A percentile compares a stretch with the other conserved stretches of the same genome.
phyloP scores from a whole-genome alignment of 805 yeast genomes.

The Ogataea sp. region DNA sequence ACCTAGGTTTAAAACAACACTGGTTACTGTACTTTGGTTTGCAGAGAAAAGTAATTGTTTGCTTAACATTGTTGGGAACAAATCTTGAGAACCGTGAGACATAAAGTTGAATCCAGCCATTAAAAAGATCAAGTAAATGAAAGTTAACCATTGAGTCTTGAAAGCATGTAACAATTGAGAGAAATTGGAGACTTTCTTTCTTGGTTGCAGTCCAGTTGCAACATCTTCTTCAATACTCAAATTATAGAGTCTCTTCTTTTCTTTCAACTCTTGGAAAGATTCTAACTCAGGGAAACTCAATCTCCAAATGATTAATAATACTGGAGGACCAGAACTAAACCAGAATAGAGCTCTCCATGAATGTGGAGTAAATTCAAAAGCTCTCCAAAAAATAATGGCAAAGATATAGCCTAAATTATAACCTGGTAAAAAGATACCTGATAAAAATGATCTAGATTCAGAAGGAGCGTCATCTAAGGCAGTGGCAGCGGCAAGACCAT shows the following conservation, averaged over 20 bases:
- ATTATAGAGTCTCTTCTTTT: slow-evolving; percentile 14
- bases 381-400: slow-evolving; percentile 47
- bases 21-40: slow-evolving; percentile 49
- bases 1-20: slow-evolving; percentile 57
- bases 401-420: slow-evolving; percentile 52
- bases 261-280: slow-evolving; percentile 31
- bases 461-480: slow-evolving; percentile 36
- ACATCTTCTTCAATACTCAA: slow-evolving; percentile 7
- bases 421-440: slow-evolving; percentile 65
- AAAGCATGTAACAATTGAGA: slow-evolving; percentile 27
- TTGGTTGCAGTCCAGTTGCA: slow-evolving; percentile 1
- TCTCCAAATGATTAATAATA: slow-evolving; percentile 52
- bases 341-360: slow-evolving; percentile 69
- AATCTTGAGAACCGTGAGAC: slow-evolving; percentile 71
- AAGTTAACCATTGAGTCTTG: slow-evolving; percentile 51
- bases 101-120: slow-evolving; percentile 67
- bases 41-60: slow-evolving; percentile 39
- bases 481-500: slow-evolving; percentile 34
- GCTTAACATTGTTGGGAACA: slow-evolving; percentile 56
- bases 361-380: slow-evolving; percentile 41
- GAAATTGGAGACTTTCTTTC: slow-evolving; percentile 6
- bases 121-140: slow-evolving; percentile 48
- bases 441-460: slow-evolving; percentile 37
- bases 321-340: slow-evolving; percentile 66
- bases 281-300: slow-evolving; percentile 52